Evolutionary conservation across 805 yeast species (phyloP).

Genomic region (Grigorovia transvaalensis): DNA sequence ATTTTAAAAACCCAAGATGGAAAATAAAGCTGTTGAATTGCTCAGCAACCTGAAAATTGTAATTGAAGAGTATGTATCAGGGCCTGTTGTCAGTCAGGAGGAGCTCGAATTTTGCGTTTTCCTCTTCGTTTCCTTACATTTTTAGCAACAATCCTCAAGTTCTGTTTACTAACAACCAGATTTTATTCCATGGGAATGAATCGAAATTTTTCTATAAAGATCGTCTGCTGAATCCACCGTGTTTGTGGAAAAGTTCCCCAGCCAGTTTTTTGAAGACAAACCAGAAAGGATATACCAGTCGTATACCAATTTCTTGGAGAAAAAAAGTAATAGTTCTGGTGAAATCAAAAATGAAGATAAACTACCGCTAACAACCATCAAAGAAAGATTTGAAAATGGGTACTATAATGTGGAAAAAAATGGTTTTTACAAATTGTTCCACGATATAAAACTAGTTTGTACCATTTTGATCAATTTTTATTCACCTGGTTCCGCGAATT

Average conservation of each 20-base stretch:
- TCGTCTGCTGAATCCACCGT: conserved; percentile 26
- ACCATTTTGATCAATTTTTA: conserved; percentile 37
- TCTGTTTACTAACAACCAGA: conserved; percentile 1
- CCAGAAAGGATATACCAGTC: conserved; percentile 36
- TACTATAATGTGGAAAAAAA: conserved; percentile 30
- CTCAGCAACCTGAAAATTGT: neutral
- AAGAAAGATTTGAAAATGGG: conserved; percentile 30
- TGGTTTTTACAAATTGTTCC: conserved; percentile 47
- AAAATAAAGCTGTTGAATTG: neutral
- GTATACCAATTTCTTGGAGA: conserved; percentile 30
- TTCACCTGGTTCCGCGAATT: conserved; percentile 39
- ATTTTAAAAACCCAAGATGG: neutral
- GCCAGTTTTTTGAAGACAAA: conserved; percentile 36
- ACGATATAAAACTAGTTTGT: conserved; percentile 53
- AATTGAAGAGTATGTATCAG: neutral
- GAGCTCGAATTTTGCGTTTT: neutral
- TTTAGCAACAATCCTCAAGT: neutral
- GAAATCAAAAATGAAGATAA: conserved; percentile 17
- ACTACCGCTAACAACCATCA: conserved; percentile 32
- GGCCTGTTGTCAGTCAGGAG: neutral
- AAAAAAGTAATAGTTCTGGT: conserved; percentile 14
- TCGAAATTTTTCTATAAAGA: neutral
- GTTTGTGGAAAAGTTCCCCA: conserved; percentile 34
- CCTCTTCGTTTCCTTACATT: neutral
- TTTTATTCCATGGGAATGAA: too few relatives aligned